A percentile compares a stretch with the other conserved stretches of the same genome.
Conservation (phyloP, 2,329 filamentous ascomycete species). For the Colletotrichum costaricense region DNA sequence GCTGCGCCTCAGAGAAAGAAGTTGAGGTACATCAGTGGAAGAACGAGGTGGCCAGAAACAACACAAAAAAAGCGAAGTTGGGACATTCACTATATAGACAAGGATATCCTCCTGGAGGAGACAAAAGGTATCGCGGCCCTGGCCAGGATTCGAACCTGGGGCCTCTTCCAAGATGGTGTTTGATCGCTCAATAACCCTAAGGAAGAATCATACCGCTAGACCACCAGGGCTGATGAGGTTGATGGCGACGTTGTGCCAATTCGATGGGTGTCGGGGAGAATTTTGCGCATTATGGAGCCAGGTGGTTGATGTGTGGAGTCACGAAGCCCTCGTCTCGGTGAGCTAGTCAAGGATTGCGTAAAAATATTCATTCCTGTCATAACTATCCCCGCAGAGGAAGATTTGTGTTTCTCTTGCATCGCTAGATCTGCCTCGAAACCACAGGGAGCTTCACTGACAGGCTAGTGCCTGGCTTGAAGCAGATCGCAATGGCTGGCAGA, state of each 20-base stretch:
- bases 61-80: not conserved
- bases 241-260: not conserved
- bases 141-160: slow-evolving; percentile 31
- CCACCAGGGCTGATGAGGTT: slow-evolving; percentile 15
- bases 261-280: not conserved
- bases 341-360: not conserved
- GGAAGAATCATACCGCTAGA: slow-evolving; percentile 32
- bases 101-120: not conserved
- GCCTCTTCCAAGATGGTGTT: slow-evolving; percentile 17
- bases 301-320: slow-evolving; percentile 14
- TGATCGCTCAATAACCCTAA: not conserved
- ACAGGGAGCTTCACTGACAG: not conserved
- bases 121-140: slow-evolving; percentile 5
- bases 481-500: not conserved
- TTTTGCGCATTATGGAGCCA: not conserved
- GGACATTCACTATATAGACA: not conserved
- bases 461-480: not conserved
- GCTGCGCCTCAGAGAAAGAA: too few species aligned
- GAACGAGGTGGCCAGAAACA: too few species aligned
- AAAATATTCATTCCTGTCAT: not conserved
- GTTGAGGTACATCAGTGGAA: too few species aligned
- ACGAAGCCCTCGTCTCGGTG: not conserved
- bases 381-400: not conserved
- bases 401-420: not conserved
- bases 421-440: not conserved